Percentiles rank a stretch among this genome's conserved stretches.
These are phyloP conservation scores for Dendrobium huoshanense DNA, from an alignment of 106 monocot species.

Conservation along the genomic window DNA sequence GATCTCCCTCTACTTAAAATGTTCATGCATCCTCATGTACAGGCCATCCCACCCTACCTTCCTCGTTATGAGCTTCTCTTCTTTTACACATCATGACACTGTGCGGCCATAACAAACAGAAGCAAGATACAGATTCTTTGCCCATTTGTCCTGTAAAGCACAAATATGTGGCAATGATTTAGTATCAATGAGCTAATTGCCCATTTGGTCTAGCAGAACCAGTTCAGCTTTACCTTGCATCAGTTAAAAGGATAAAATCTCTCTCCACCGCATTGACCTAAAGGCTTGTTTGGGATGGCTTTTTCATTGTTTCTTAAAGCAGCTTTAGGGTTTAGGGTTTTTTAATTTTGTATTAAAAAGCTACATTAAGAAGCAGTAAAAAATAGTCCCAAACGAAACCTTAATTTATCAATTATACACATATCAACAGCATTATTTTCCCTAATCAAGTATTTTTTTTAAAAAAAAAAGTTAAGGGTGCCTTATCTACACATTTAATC, in stretches of 20 bases:
- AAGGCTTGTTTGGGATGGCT: too few species aligned
- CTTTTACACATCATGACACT: conserved; percentile 25
- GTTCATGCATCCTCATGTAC: background rate
- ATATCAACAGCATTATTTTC: background rate
- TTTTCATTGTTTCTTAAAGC: too few species aligned
- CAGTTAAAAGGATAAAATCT: too few species aligned
- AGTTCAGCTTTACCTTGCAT: too few species aligned
- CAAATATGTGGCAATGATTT: background rate
- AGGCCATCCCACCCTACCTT: background rate
- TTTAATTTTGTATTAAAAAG: too few species aligned
- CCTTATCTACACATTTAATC: background rate
- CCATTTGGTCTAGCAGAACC: too few species aligned
- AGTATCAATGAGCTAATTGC: background rate
- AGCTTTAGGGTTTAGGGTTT: too few species aligned
- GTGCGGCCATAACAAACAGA: conserved; percentile 43
- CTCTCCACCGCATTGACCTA: too few species aligned
- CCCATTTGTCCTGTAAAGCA: conserved; percentile 45
- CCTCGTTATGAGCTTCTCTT: background rate
- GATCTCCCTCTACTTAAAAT: background rate
- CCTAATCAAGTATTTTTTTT: background rate
- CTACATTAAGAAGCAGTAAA: too few species aligned
- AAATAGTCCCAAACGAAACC: too few species aligned
- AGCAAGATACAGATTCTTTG: conserved; percentile 54
- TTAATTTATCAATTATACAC: too few species aligned
- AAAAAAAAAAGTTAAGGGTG: background rate